Evolutionary conservation across 768 basidiomycete genomes (phyloP).

Genomic region (Cantharellus anzutake): DNA sequence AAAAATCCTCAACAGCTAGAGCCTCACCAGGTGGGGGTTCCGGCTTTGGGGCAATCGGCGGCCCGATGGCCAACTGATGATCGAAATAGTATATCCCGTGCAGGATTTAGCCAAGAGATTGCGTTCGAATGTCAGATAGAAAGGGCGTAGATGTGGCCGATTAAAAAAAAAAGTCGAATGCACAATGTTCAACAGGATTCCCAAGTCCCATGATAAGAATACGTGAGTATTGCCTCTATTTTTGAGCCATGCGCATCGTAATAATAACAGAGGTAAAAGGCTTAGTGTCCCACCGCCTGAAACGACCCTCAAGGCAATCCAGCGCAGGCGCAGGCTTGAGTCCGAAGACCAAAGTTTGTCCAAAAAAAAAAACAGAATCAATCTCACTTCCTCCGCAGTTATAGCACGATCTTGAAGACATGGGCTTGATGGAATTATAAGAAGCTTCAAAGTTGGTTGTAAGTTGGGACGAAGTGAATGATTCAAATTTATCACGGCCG

Average conservation of each 20-base stretch:
- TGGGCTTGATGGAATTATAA: no score
- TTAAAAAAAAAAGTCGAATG: neutral
- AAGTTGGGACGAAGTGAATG: no score
- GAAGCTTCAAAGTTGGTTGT: no score
- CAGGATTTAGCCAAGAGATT: no score
- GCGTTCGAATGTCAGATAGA: neutral
- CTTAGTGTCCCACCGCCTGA: neutral
- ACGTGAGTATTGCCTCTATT: no score
- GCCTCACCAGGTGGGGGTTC: neutral
- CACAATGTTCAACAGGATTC: neutral
- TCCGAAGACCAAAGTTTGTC: neutral
- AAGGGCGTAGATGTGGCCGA: neutral
- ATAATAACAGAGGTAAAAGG: neutral
- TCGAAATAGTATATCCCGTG: neutral
- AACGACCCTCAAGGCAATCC: neutral
- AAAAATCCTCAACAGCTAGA: neutral
- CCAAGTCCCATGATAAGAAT: neutral
- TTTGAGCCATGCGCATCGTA: neutral
- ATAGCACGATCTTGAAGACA: neutral
- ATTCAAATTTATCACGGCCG: no score
- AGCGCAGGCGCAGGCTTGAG: neutral
- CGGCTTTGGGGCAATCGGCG: neutral
- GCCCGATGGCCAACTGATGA: conserved; percentile 1
- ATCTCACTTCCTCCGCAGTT: neutral
- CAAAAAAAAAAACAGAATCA: neutral